Evolutionary conservation across 2,329 filamentous ascomycete genomes (phyloP).

Genomic region (Cercospora janseana): DNA sequence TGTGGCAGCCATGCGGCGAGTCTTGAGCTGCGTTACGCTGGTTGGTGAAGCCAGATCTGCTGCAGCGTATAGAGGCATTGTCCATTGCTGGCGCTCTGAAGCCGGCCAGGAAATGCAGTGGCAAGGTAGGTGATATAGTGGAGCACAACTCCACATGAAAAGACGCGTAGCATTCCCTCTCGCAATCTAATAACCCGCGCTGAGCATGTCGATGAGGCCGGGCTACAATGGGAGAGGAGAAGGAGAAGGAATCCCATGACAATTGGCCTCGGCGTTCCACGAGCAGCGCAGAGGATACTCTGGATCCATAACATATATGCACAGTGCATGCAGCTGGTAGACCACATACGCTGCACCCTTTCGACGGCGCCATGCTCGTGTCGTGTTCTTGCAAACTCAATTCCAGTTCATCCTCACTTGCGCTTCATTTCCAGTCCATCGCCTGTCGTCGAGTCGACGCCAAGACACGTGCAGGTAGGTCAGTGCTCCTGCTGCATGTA

Average conservation of each 20-base stretch:
- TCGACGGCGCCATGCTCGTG: background rate
- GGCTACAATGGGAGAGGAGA: slow-evolving; percentile 73
- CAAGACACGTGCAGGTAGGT: background rate
- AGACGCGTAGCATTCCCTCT: slow-evolving; percentile 50
- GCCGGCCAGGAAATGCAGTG: too few species aligned
- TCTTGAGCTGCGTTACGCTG: too few species aligned
- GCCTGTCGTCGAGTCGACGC: background rate
- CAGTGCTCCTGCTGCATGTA: slow-evolving; percentile 5
- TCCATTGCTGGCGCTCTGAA: too few species aligned
- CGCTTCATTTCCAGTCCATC: background rate
- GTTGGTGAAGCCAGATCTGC: too few species aligned
- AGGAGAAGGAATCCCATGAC: slow-evolving; percentile 38
- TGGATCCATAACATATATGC: slow-evolving; percentile 27
- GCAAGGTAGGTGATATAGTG: background rate
- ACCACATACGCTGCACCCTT: background rate
- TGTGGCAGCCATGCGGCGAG: too few species aligned
- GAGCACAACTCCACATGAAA: background rate
- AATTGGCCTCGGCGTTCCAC: slow-evolving; percentile 29
- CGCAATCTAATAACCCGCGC: slow-evolving; percentile 68
- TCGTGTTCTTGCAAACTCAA: background rate
- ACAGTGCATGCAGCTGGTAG: slow-evolving; percentile 4
- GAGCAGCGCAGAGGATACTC: slow-evolving; percentile 28
- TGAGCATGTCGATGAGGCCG: slow-evolving; percentile 53
- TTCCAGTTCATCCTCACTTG: background rate
- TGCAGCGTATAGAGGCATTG: too few species aligned